These are phyloP conservation scores for Zostera marina DNA, from an alignment of 116 monocot species.

Conservation along the genomic window DNA sequence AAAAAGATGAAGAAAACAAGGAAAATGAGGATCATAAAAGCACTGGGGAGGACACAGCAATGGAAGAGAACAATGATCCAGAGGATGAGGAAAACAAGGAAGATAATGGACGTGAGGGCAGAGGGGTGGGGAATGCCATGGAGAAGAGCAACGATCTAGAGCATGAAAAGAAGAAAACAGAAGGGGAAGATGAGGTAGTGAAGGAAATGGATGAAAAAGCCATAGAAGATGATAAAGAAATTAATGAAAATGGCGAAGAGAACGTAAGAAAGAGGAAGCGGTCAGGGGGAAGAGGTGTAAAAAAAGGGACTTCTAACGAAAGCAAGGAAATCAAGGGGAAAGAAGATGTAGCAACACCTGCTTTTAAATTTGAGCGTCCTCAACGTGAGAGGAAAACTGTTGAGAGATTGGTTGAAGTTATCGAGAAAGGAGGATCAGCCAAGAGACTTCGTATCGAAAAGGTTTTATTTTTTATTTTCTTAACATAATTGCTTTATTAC, in stretches of 20 bases:
- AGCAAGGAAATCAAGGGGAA: conserved; percentile 7
- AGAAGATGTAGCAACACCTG: conserved; percentile 7
- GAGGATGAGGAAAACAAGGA: neutral
- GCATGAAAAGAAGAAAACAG: neutral
- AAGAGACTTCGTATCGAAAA: conserved; percentile 53
- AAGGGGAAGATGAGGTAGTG: neutral
- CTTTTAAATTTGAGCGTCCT: conserved; percentile 35
- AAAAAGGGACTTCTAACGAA: conserved; percentile 10
- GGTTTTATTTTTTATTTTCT: conserved; percentile 16
- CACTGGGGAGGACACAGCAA: neutral
- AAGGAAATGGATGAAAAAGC: neutral
- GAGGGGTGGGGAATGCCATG: too few species aligned
- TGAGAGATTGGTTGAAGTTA: conserved; percentile 69
- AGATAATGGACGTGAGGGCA: too few species aligned
- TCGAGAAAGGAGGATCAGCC: conserved; percentile 55
- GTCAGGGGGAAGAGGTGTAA: conserved; percentile 4
- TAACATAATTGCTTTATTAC: neutral
- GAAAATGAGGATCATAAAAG: neutral
- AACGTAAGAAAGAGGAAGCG: conserved; percentile 19
- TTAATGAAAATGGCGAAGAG: conserved; percentile 1
- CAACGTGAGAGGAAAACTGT: conserved; percentile 78
- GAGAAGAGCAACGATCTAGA: neutral
- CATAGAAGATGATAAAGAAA: conserved; percentile 3
- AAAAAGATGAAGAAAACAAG: neutral
- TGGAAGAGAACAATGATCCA: neutral